Evolutionary conservation across 768 basidiomycete genomes (phyloP).

Genomic region (Tricholoma saponaceum): DNA sequence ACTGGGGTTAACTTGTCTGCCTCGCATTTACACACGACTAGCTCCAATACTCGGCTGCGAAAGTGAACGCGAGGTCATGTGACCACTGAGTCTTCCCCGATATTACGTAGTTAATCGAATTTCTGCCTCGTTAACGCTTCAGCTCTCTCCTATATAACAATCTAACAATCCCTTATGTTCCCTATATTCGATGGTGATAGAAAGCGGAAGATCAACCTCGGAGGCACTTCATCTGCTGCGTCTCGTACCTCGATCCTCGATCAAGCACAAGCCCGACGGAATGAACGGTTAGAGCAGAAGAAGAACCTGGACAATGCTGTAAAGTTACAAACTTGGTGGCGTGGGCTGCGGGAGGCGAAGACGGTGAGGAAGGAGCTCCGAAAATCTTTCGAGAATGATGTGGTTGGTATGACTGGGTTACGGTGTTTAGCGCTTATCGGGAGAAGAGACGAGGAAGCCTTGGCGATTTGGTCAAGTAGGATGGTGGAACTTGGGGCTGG

Average conservation of each 20-base stretch:
- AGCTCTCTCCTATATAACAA: too few relatives aligned
- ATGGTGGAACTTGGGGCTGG: slow-evolving; percentile 29
- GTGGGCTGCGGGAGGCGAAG: slow-evolving; percentile 42
- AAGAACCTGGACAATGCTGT: slow-evolving; percentile 54
- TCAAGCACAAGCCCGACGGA: slow-evolving; percentile 55
- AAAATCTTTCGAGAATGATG: slow-evolving; percentile 45
- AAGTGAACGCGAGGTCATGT: too few relatives aligned
- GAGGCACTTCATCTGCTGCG: slow-evolving; percentile 51
- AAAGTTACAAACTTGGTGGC: slow-evolving; percentile 69
- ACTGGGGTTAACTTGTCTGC: too few relatives aligned
- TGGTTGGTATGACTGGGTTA: slow-evolving; percentile 51
- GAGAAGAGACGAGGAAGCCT: slow-evolving; percentile 36
- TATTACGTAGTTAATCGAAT: too few relatives aligned
- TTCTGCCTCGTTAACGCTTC: too few relatives aligned
- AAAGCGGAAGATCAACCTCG: slow-evolving; percentile 71
- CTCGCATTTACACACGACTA: too few relatives aligned
- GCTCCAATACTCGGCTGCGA: too few relatives aligned
- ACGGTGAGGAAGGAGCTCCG: slow-evolving; percentile 42
- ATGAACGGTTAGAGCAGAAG: slow-evolving; percentile 53
- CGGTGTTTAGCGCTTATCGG: slow-evolving; percentile 65
- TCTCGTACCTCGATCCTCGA: slow-evolving; percentile 56
- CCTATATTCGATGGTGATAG: slow-evolving; percentile 49
- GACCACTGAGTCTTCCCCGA: too few relatives aligned
- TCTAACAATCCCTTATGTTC: slow-evolving; percentile 14
- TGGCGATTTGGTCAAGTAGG: slow-evolving; percentile 43